Evolutionary conservation across 345 rosid species (phyloP).

Genomic region (Sisymbrium irio): DNA sequence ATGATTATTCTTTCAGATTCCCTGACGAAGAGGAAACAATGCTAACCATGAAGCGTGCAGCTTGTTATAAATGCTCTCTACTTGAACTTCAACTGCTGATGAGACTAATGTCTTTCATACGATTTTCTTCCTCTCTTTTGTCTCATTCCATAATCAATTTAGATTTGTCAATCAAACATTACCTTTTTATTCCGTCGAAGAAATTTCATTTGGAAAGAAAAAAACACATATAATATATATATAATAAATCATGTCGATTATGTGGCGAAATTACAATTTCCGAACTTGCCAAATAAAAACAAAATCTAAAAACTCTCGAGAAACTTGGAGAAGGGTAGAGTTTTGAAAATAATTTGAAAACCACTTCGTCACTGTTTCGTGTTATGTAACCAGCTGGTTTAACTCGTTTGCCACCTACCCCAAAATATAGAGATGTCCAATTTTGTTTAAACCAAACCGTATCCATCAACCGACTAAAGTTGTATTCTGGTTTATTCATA

Average conservation of each 20-base stretch:
- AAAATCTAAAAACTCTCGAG: neutral
- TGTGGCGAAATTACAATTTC: neutral
- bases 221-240: too few relatives aligned
- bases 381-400: neutral
- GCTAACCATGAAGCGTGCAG: conserved; percentile 33
- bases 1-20: conserved; percentile 9
- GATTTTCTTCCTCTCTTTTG: conserved; percentile 13
- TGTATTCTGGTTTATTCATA: neutral
- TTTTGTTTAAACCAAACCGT: neutral
- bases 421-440: neutral
- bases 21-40: conserved; percentile 34
- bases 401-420: neutral
- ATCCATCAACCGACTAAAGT: neutral
- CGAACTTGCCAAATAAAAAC: neutral
- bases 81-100: conserved; percentile 19
- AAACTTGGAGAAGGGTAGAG: conserved; percentile 1
- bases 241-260: neutral
- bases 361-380: neutral
- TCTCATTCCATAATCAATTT: conserved; percentile 26
- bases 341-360: neutral
- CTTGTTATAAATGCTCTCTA: conserved; percentile 29
- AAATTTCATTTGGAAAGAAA: neutral
- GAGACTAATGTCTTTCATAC: conserved; percentile 19
- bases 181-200: conserved; percentile 10
- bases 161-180: neutral